phyloP scores from a whole-genome alignment of 441 rosid species.

The Hura crepitans region DNA sequence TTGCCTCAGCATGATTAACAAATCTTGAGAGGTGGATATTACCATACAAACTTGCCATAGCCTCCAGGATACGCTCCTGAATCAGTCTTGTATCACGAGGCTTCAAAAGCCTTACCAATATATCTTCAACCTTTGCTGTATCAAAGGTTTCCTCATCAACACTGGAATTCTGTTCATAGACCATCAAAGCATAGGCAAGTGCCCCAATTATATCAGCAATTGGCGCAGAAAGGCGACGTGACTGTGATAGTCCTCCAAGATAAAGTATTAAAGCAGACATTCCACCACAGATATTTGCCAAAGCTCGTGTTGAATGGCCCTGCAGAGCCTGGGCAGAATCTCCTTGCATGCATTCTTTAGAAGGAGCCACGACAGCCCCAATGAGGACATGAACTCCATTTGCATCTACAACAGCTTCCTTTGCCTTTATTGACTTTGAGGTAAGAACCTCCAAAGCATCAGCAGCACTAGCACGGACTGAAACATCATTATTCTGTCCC shows the following conservation, averaged over 20 bases:
- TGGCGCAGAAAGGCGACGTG: slow-evolving; percentile 71
- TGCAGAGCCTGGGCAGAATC: slow-evolving; percentile 58
- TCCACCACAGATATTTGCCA: slow-evolving; percentile 78
- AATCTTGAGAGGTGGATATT: slow-evolving; percentile 47
- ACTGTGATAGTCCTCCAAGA: slow-evolving; percentile 63
- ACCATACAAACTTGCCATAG: slow-evolving; percentile 82
- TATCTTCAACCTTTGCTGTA: slow-evolving; percentile 52
- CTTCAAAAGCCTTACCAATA: slow-evolving; percentile 55
- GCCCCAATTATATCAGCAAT: slow-evolving; percentile 79
- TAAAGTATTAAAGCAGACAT: slow-evolving; percentile 62
- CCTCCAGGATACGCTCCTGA: slow-evolving; percentile 86
- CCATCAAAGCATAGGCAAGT: slow-evolving; percentile 80
- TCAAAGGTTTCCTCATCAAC: slow-evolving; percentile 48
- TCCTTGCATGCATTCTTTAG: slow-evolving; percentile 77
- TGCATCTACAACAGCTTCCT: slow-evolving; percentile 54
- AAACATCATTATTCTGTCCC: slow-evolving; percentile 48
- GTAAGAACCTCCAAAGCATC: slow-evolving; percentile 83
- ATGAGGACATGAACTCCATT: slow-evolving; percentile 63
- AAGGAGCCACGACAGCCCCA: slow-evolving; percentile 77
- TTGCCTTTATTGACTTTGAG: slow-evolving; percentile 58
- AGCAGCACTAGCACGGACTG: slow-evolving; percentile 71
- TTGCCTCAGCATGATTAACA: slow-evolving; percentile 62
- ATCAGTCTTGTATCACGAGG: slow-evolving; percentile 63
- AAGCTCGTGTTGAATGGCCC: slow-evolving; percentile 62
- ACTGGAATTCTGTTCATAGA: slow-evolving; percentile 44